Evolutionary conservation across 305 asterid species (phyloP), one percentile per base, ranked within the genome.

Genomic region (Rubia balearica): DNA sequence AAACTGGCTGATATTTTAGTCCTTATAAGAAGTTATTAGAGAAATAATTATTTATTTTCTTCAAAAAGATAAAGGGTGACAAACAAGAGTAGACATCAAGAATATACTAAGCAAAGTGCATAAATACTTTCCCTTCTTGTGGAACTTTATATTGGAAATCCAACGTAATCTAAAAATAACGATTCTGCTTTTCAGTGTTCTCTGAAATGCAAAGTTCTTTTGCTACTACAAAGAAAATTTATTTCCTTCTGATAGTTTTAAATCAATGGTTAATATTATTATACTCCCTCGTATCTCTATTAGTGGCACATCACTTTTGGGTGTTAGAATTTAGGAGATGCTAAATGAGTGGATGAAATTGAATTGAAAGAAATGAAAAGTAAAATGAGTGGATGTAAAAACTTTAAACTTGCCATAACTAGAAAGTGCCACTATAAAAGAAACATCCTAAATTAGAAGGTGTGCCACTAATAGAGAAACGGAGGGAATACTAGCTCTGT

Each of bases 61-160:
- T 51, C 57, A 17, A 3, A 14, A 16, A 51, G 22, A 51, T 51
- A 17, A 51, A 51, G 9, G 57, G 57, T 51, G 57, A 16, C 16
- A 51, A 51, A 51, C 57, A 51, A 51, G 57, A 51, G 57, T 51
- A 12, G 57, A 51, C 21, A 51, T 51, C 57, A 51, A 51, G 57
- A 51, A 51, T 51, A 51, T 49, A 51, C 57, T 49, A 49, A 49
- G 56, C 21, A 16, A 16, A 14, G 21, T 7, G 56, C 8, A 49
- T 49, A 49, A 13, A 49, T 51, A 51, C 57, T 51, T 51, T 51
- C 57, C 21, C 22, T 6, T 51, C 8, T 0, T 51, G 57, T 51
- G 57, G 57, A 51, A 17, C 57, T 16, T 51, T 51, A 51, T 51
- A 51, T 51, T 51, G 57, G 57, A 51, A 51, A 51, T 51, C 57